Conservation (phyloP, 345 rosid species). For the Salix brachista region DNA sequence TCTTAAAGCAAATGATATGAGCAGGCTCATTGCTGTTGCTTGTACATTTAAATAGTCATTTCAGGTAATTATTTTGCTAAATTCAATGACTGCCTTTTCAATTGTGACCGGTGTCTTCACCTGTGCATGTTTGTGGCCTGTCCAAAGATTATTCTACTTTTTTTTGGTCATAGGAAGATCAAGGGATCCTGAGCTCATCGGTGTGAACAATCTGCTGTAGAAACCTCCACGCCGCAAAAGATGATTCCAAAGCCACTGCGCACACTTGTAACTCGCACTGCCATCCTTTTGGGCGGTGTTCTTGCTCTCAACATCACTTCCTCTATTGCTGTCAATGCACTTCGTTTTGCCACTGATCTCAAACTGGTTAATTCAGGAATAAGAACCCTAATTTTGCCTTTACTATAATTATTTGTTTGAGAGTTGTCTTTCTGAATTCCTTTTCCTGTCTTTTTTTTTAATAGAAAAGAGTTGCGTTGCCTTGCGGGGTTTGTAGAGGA, state of each 20-base stretch:
- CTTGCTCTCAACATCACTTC: constrained; percentile 40
- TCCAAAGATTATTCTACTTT: no score
- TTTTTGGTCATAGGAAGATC: no score
- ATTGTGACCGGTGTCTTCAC: no score
- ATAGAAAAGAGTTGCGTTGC: constrained; percentile 47
- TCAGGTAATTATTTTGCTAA: no score
- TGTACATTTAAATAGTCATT: no score
- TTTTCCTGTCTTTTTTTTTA: neutral
- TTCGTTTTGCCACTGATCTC: constrained; percentile 35
- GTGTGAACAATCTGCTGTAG: constrained; percentile 39
- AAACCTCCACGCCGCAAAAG: constrained; percentile 14
- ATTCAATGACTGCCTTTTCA: no score
- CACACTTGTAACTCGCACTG: constrained; percentile 27
- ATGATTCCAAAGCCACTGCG: constrained; percentile 55
- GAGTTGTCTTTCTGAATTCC: neutral
- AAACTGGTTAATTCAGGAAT: constrained; percentile 31
- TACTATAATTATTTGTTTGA: neutral
- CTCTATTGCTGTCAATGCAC: constrained; percentile 33
- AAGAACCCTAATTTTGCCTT: neutral
- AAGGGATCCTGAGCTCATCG: neutral
- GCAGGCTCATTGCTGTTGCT: no score
- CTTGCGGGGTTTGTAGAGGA: constrained; percentile 59
- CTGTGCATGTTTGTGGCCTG: no score
- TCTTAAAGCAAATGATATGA: no score
- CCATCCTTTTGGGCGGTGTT: constrained; percentile 42